Evolutionary conservation across 1,139 yeast species (phyloP).

Genomic region (Pichia sp.): DNA sequence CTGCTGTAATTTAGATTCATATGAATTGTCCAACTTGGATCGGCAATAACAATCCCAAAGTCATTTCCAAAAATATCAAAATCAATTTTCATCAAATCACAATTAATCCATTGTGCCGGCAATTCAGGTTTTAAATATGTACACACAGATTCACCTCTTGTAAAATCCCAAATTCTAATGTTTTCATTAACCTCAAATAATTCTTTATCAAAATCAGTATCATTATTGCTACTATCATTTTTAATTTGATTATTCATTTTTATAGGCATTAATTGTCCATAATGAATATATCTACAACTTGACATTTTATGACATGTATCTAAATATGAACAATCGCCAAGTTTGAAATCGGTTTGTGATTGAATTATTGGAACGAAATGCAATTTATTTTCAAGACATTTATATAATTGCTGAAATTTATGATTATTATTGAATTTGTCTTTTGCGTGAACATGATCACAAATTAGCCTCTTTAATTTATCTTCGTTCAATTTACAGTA

Average conservation of each 20-base stretch:
- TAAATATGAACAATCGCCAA: slow-evolving; percentile 93
- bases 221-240: slow-evolving; percentile 14
- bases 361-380: slow-evolving; percentile 59
- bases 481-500: slow-evolving; percentile 22
- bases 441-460: no score
- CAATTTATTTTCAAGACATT: slow-evolving; percentile 44
- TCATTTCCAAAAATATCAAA: slow-evolving; percentile 61
- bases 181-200: slow-evolving; percentile 27
- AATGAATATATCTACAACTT: slow-evolving; percentile 78
- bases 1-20: slow-evolving; percentile 78
- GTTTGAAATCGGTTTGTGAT: slow-evolving; percentile 49
- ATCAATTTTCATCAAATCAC: slow-evolving; percentile 72
- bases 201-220: slow-evolving; percentile 16
- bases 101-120: slow-evolving; percentile 82
- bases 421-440: slow-evolving; percentile 5
- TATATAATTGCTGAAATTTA: slow-evolving; percentile 18
- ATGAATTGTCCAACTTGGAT: slow-evolving; percentile 88
- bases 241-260: slow-evolving; percentile 9
- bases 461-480: slow-evolving; percentile 23
- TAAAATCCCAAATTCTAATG: slow-evolving; percentile 38
- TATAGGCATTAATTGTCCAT: slow-evolving; percentile 55
- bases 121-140: slow-evolving; percentile 18
- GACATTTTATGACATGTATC: slow-evolving; percentile 89
- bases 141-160: slow-evolving; percentile 47
- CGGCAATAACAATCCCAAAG: slow-evolving; percentile 83